Conservation (phyloP, 176 grass and related monocot genomes). For the Typha latifolia region DNA sequence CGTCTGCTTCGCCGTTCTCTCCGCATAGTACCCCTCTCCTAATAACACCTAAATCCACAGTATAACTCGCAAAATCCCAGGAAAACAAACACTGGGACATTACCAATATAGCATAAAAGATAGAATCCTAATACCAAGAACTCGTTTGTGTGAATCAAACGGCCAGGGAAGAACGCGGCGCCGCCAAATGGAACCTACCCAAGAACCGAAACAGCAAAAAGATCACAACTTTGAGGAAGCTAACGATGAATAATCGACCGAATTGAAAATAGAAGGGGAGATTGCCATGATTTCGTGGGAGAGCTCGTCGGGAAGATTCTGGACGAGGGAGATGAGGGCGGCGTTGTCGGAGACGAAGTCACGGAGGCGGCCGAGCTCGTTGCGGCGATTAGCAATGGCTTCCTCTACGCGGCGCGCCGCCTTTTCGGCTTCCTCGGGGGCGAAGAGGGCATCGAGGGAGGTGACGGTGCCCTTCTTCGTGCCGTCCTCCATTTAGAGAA, state of each 20-base stretch:
- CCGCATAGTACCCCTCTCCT: conserved; percentile 74
- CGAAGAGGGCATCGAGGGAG: conserved; percentile 53
- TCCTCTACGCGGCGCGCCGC: conserved; percentile 46
- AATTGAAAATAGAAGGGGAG: background rate
- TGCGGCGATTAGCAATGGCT: conserved; percentile 35
- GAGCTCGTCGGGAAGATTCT: conserved; percentile 61
- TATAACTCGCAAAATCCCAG: background rate
- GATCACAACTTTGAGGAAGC: background rate
- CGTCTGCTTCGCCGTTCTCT: conserved; percentile 76
- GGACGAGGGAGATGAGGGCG: conserved; percentile 56
- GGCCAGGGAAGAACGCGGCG: conserved; percentile 65
- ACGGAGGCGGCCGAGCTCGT: conserved; percentile 47
- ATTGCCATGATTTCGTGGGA: conserved; percentile 85
- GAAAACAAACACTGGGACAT: background rate
- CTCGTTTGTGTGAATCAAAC: conserved; percentile 86
- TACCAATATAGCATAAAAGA: conserved; percentile 6
- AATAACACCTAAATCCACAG: conserved; percentile 54
- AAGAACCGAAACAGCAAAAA: conserved; percentile 1
- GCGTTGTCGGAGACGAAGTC: conserved; percentile 66
- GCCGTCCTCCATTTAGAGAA: conserved; percentile 18
- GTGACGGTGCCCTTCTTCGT: conserved; percentile 55
- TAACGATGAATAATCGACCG: background rate
- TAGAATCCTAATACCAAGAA: conserved; percentile 39
- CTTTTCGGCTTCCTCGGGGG: conserved; percentile 45
- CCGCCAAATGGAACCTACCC: conserved; percentile 83